phyloP scores from a whole-genome alignment of 2,329 filamentous ascomycete species.

The Ambrosiella xylebori region DNA sequence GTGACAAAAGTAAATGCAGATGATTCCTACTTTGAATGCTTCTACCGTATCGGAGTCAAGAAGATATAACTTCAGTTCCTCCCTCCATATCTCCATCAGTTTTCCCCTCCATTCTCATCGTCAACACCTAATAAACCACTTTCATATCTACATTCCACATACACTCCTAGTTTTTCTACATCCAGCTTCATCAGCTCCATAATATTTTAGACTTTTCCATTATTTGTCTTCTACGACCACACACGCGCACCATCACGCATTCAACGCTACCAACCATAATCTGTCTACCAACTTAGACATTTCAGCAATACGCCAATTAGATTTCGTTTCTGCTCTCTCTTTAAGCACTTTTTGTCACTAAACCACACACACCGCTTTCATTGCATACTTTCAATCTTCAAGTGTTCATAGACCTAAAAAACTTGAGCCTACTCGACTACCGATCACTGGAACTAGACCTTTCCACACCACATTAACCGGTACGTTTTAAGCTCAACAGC shows the following conservation, averaged over 20 bases:
- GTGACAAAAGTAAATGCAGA: no score
- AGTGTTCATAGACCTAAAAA: background rate
- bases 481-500: background rate
- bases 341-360: background rate
- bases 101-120: background rate
- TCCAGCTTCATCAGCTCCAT: conserved; percentile 1
- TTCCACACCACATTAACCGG: no score
- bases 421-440: no score
- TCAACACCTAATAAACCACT: background rate
- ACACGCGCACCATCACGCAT: background rate
- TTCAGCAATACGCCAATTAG: background rate
- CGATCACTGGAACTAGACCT: no score
- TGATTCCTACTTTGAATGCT: no score
- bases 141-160: background rate
- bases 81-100: background rate
- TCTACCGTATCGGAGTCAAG: background rate
- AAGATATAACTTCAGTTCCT: conserved; percentile 5
- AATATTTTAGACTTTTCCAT: conserved; percentile 1
- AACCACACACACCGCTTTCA: background rate
- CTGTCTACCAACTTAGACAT: background rate
- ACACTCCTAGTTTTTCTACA: background rate
- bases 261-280: background rate
- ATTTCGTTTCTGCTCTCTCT: background rate
- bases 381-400: background rate
- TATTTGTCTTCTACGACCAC: background rate